phyloP scores from a whole-genome alignment of 1,139 yeast species.

The Hyphopichia buzzinii region DNA sequence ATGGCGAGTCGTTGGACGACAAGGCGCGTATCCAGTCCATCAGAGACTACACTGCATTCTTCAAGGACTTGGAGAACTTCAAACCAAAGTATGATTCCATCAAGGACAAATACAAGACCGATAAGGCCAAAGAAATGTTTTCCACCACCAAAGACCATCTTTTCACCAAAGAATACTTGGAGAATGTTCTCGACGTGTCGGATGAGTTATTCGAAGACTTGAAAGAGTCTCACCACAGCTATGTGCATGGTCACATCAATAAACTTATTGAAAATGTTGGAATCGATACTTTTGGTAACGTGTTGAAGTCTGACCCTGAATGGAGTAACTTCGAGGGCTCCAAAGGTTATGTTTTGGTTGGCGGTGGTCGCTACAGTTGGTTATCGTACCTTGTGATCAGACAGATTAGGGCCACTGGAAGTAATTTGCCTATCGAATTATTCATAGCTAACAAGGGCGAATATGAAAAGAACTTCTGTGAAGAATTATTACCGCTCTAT shows the following conservation, averaged over 20 bases:
- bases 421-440: slow-evolving; percentile 41
- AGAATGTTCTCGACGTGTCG: slow-evolving; percentile 38
- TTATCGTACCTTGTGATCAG: slow-evolving; percentile 42
- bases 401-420: slow-evolving; percentile 40
- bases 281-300: slow-evolving; percentile 38
- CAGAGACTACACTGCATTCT: slow-evolving; percentile 32
- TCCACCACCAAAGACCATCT: slow-evolving; percentile 23
- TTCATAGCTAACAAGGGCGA: slow-evolving; percentile 53
- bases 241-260: slow-evolving; percentile 30
- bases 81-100: slow-evolving; percentile 28
- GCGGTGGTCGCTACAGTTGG: slow-evolving; percentile 48
- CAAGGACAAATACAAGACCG: slow-evolving; percentile 32
- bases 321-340: slow-evolving; percentile 38
- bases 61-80: slow-evolving; percentile 28
- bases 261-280: slow-evolving; percentile 28
- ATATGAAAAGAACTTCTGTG: slow-evolving; percentile 53
- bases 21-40: slow-evolving; percentile 10
- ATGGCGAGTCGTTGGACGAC: slow-evolving; percentile 1
- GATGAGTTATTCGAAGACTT: slow-evolving; percentile 28
- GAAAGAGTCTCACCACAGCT: slow-evolving; percentile 31
- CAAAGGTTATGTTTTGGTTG: slow-evolving; percentile 42
- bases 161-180: slow-evolving; percentile 39
- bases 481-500: slow-evolving; percentile 44
- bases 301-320: slow-evolving; percentile 31
- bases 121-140: slow-evolving; percentile 32